These are phyloP conservation scores for Verticillium albo-atrum DNA, from an alignment of 2,329 filamentous ascomycete species.

Conservation along the genomic window DNA sequence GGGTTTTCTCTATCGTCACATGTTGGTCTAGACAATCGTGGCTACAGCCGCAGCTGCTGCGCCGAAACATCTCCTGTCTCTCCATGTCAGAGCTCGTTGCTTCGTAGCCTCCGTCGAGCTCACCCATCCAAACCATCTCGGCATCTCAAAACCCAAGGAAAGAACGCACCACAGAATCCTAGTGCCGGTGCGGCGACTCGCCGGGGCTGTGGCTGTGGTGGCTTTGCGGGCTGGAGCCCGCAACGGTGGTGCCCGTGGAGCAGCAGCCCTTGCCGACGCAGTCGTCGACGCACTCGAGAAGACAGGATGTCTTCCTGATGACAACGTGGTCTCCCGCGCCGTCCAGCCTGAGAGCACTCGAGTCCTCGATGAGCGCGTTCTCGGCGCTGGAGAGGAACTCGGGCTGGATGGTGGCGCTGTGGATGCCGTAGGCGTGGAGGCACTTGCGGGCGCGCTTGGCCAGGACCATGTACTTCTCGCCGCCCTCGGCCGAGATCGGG, in stretches of 20 bases:
- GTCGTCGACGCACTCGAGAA: constrained; percentile 49
- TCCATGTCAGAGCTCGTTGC: not conserved
- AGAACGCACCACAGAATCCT: not conserved
- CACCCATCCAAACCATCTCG: not conserved
- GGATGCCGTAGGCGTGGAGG: constrained; percentile 92
- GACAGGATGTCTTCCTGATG: constrained; percentile 28
- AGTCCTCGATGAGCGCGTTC: constrained; percentile 19
- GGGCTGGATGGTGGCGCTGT: constrained; percentile 95
- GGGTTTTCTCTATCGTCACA: not conserved
- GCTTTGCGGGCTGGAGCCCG: constrained; percentile 23
- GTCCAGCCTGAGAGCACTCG: constrained; percentile 28
- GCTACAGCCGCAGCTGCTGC: not conserved
- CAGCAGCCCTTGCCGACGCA: constrained; percentile 44
- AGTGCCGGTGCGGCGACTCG: constrained; percentile 29
- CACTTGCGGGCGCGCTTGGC: constrained; percentile 79
- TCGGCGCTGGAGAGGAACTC: constrained; percentile 55
- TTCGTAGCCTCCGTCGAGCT: not conserved
- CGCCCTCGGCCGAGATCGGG: constrained; percentile 77
- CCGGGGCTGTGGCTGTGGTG: constrained; percentile 21
- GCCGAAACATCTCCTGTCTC: not conserved
- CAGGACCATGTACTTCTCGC: constrained; percentile 83
- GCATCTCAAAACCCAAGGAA: not conserved
- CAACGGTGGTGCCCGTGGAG: constrained; percentile 21
- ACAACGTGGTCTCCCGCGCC: constrained; percentile 21
- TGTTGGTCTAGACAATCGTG: not conserved